phyloP scores from a whole-genome alignment of 306 rosid species.

The Neltuma alba region DNA sequence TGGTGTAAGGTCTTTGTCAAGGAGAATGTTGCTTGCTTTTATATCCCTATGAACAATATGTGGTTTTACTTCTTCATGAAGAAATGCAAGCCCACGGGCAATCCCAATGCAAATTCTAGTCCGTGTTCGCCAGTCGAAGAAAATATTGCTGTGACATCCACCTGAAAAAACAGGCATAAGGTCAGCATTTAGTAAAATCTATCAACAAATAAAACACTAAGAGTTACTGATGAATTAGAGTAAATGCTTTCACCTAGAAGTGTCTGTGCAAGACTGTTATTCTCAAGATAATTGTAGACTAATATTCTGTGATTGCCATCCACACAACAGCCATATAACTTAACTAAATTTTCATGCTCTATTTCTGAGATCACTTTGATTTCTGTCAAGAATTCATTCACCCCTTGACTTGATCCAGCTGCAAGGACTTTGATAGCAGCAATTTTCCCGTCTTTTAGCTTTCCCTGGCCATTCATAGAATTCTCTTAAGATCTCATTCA shows the following conservation, averaged over 20 bases:
- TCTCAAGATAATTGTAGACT: constrained; percentile 95
- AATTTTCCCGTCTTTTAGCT: constrained; percentile 74
- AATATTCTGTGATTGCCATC: constrained; percentile 73
- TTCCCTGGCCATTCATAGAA: constrained; percentile 63
- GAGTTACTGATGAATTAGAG: neutral
- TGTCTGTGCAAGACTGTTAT: constrained; percentile 83
- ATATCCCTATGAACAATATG: constrained; percentile 91
- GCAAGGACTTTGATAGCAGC: constrained; percentile 98
- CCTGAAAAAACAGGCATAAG: constrained; percentile 48
- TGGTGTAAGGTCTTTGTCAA: constrained; percentile 72
- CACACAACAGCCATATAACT: constrained; percentile 91
- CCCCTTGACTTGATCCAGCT: constrained; percentile 88
- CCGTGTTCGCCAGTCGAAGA: constrained; percentile 73
- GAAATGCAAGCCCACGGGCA: constrained; percentile 88
- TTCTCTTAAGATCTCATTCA: constrained; percentile 29
- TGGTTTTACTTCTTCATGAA: constrained; percentile 89
- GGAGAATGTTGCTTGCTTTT: constrained; percentile 97
- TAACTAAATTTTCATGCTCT: constrained; percentile 86
- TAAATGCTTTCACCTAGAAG: constrained; percentile 66
- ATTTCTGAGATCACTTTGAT: constrained; percentile 81
- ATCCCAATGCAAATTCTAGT: constrained; percentile 63
- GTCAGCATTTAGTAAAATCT: constrained; percentile 8
- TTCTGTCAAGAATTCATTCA: constrained; percentile 93
- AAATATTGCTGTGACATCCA: constrained; percentile 49
- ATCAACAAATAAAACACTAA: neutral